Conservation (phyloP, 768 basidiomycete species). For the Phaeotremella skinneri region DNA sequence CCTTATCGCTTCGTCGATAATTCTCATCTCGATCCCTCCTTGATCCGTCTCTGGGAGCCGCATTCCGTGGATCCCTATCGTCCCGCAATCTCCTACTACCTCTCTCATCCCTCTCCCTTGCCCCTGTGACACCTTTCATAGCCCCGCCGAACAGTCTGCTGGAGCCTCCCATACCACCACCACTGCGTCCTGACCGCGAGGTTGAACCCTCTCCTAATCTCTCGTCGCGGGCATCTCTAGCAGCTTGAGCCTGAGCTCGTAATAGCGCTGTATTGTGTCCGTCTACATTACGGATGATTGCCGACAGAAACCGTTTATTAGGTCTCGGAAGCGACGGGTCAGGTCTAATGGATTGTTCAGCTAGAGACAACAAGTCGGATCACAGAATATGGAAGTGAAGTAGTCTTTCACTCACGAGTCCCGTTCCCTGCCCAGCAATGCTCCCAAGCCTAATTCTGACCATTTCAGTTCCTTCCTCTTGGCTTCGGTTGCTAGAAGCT, state of each 20-base stretch:
- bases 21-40: neutral
- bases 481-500: conserved; percentile 87
- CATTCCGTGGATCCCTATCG: conserved; percentile 21
- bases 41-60: neutral
- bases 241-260: conserved; percentile 49
- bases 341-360: conserved; percentile 53
- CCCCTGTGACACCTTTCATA: conserved; percentile 21
- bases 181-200: conserved; percentile 4
- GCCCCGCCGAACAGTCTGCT: conserved; percentile 46
- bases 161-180: conserved; percentile 11
- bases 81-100: conserved; percentile 15
- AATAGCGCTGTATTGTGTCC: conserved; percentile 86
- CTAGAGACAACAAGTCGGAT: neutral
- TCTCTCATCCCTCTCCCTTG: conserved; percentile 4
- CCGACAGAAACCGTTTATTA: conserved; percentile 56
- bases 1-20: conserved; percentile 3
- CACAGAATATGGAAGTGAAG: too few relatives aligned
- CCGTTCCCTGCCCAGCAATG: conserved; percentile 58
- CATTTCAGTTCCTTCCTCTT: conserved; percentile 85
- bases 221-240: conserved; percentile 35
- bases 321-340: conserved; percentile 72
- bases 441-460: conserved; percentile 68
- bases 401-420: conserved; percentile 35
- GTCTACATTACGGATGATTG: conserved; percentile 86
- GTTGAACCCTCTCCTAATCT: conserved; percentile 9